A percentile compares a stretch with the other conserved stretches of the same genome.
Conservation (phyloP, 345 rosid species). For the Populus pruinosa region DNA sequence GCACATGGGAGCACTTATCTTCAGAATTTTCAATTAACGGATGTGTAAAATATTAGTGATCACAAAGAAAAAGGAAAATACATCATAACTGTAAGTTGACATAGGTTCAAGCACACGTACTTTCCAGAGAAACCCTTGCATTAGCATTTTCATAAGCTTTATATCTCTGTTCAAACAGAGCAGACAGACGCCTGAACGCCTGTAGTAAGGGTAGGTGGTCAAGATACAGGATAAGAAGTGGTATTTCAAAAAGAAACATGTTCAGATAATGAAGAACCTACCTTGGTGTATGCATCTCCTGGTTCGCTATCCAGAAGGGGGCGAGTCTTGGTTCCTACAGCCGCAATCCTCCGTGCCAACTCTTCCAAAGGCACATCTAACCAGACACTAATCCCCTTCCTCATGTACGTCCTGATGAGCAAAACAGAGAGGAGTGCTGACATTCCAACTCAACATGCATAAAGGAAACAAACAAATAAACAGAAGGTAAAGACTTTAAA, state of each 20-base stretch:
- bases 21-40: not conserved
- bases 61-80: not conserved
- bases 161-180: conserved; percentile 67
- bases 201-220: conserved; percentile 21
- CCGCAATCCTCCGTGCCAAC: conserved; percentile 83
- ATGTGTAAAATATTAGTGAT: not conserved
- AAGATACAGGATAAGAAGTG: not conserved
- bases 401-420: conserved; percentile 69
- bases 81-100: not conserved
- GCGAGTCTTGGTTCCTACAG: conserved; percentile 84
- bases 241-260: not conserved
- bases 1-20: conserved; percentile 2
- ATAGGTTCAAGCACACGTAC: conserved; percentile 38
- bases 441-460: not conserved
- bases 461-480: not conserved
- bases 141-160: conserved; percentile 68
- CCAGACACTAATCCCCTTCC: conserved; percentile 82
- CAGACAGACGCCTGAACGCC: conserved; percentile 71
- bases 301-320: conserved; percentile 75
- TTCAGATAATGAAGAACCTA: conserved; percentile 4
- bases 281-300: conserved; percentile 81
- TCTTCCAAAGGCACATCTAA: conserved; percentile 95
- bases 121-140: conserved; percentile 78
- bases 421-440: not conserved
- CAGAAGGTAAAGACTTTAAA: not conserved